Base-by-base conservation (phyloP, 106 monocot species). In the Acanthochlamys bracteata region DNA sequence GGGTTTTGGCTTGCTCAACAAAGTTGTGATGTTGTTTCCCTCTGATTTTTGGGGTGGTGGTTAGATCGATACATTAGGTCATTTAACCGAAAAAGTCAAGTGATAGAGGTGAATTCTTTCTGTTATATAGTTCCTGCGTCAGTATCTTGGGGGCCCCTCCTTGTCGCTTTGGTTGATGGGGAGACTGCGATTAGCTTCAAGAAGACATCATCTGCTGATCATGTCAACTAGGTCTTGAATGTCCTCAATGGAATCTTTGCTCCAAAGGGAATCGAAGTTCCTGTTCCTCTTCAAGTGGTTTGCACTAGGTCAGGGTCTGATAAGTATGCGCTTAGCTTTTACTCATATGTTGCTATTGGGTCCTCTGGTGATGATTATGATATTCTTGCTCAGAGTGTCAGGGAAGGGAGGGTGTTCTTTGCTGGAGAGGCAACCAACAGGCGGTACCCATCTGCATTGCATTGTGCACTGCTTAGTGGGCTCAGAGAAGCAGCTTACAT, bases 281-380 rank as follows among this genome's bases (percentile, higher is more conserved):
- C 96, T 53, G 74, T 83, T 16, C 96, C 96, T 4, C 64, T 98
- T 42, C 82, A 98, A 67, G 91, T 83, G 16, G 72, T 98, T 20
- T 98, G 96, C 42, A 98, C 96, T 47, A 60, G 87, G 59, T 98
- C 91, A 91, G 96, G 96, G 10, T 68, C 71, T 0, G 96, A 98
- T 73, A 80, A 80, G 56, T 98, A 88, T 68, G 71, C 96, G 8
- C 78, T 83, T 73, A 91, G 96, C 1, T 98, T 91, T 14, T 98
- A 98, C 42, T 91, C 91, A 3, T 98, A 98, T 74, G 83, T 98
- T 40, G 77, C 84, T 39, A 68, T 98, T 72, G 96, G 96, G 0
- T 72, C 91, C 64, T 91, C 96, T n/a, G 96, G 96, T 15, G 96
- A 98, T 75, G 96, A 98, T 57, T 98, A 98, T 63, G 96, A 98